Base-by-base conservation (phyloP, 352 stramenopile genomes). In the Pythium insidiosum region DNA sequence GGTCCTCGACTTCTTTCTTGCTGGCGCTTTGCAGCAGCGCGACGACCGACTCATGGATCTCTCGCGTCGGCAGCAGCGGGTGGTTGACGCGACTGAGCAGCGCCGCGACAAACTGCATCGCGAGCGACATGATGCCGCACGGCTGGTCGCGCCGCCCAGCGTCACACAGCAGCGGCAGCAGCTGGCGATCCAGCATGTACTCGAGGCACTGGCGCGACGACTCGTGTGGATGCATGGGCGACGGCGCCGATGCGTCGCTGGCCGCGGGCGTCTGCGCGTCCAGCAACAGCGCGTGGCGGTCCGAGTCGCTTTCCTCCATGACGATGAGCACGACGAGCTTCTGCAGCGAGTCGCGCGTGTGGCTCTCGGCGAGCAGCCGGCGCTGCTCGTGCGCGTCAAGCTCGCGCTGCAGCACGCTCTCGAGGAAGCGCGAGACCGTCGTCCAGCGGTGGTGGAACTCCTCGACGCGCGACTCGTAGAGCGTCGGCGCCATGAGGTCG, bases 321-420 rank as follows among this genome's bases (percentile, higher is more conserved):
- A 83, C 88, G 53, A 94, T 84, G 20, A 94, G 66, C 58, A 90
- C 63, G 56, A 94, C 81, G 39, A 94, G 65, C 63, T 88, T 89
- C 35, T 88, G 68, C 35, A 94, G 56, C 44, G 76, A 87, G 47
- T 94, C 78, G 40, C 76, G 72, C 36, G 76, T 91, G 61, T 87
- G 76, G 13, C 72, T 88, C 26, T 92, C 76, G 16, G 84, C 68
- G 34, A 92, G 53, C 35, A 88, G 59, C 1, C 73, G 71, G n/a
- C 77, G 71, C 60, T 92, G 80, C 55, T 89, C 74, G 24, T 44
- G 48, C 15, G 78, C 56, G 44, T 87, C 71, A 23, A 90, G 38
- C 7, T 88, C 68, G 22, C 78, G 73, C 6, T 66, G 63, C 41
- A 86, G 43, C 16, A 94, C 56, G 6, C 76, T 69, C 44, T 89